Percentiles rank a stretch among this genome's conserved stretches.
These are phyloP conservation scores for Chenopodium formosanum DNA, from an alignment of 148 eudicot genomes.

Conservation along the genomic window DNA sequence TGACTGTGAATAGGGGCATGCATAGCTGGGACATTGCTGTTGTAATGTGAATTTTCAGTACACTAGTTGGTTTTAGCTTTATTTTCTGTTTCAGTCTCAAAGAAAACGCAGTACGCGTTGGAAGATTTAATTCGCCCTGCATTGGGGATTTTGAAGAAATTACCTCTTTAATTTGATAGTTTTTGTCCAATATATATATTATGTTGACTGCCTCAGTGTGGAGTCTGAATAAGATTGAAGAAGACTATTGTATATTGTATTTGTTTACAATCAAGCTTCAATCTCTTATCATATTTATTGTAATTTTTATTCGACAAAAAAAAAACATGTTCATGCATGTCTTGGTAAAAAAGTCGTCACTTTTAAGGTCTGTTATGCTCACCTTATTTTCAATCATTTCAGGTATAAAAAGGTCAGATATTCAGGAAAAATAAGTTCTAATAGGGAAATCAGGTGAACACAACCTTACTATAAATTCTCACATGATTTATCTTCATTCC, in stretches of 20 bases:
- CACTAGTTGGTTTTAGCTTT: not conserved
- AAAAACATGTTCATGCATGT: no score
- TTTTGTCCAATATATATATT: not conserved
- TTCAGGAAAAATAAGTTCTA: no score
- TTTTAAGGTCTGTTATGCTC: no score
- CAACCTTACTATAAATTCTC: no score
- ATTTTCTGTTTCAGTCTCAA: not conserved
- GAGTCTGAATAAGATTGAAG: not conserved
- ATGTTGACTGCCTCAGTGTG: not conserved
- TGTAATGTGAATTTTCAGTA: conserved; percentile 12
- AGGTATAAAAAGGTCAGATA: no score
- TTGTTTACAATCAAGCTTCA: no score
- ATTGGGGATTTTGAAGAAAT: not conserved
- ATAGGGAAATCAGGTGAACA: no score
- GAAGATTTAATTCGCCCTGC: not conserved
- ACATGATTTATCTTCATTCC: no score
- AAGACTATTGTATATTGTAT: not conserved
- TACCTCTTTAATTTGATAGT: not conserved
- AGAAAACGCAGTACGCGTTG: not conserved
- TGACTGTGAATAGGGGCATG: not conserved
- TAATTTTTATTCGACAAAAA: no score
- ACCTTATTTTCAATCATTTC: no score
- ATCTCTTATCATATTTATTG: no score
- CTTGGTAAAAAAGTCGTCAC: no score
- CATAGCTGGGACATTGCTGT: conserved; percentile 3